Conservation (phyloP, 305 asterid genomes). For the Fraxinus floribunda region DNA sequence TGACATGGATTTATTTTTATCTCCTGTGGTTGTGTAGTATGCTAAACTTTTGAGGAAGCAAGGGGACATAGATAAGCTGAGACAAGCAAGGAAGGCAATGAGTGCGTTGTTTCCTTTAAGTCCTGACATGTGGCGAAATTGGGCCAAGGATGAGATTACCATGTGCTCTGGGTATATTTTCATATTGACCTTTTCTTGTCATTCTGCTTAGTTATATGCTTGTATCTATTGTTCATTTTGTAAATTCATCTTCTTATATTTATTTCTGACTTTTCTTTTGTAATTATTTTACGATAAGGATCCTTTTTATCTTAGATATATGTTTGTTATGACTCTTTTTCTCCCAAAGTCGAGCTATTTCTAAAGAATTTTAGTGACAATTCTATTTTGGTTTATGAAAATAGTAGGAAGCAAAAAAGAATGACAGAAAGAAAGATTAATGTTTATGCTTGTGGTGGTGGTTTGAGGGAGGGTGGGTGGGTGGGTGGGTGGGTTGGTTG, state of each 20-base stretch:
- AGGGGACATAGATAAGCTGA: conserved; percentile 78
- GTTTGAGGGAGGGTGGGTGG: no score
- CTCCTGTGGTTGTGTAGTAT: conserved; percentile 44
- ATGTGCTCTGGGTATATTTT: conserved; percentile 56
- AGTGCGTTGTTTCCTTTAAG: conserved; percentile 70
- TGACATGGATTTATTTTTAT: conserved; percentile 9
- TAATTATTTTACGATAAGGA: not conserved
- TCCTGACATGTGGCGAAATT: conserved; percentile 89
- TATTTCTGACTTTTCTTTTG: not conserved
- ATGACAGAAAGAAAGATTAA: not conserved
- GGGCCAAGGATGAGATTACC: conserved; percentile 83
- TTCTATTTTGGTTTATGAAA: not conserved
- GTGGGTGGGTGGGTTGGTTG: not conserved
- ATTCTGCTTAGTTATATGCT: not conserved
- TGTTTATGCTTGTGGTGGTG: not conserved
- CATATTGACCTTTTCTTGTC: not conserved
- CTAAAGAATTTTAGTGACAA: not conserved
- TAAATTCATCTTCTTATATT: not conserved
- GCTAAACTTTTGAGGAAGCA: conserved; percentile 75
- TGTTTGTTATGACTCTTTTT: not conserved
- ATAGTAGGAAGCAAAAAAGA: not conserved
- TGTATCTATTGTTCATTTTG: not conserved
- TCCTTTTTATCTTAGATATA: not conserved
- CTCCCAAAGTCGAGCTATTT: not conserved
- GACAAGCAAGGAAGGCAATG: conserved; percentile 90